Base-by-base conservation (phyloP, 495 filamentous ascomycete species). In the Podospora fimiseda region DNA sequence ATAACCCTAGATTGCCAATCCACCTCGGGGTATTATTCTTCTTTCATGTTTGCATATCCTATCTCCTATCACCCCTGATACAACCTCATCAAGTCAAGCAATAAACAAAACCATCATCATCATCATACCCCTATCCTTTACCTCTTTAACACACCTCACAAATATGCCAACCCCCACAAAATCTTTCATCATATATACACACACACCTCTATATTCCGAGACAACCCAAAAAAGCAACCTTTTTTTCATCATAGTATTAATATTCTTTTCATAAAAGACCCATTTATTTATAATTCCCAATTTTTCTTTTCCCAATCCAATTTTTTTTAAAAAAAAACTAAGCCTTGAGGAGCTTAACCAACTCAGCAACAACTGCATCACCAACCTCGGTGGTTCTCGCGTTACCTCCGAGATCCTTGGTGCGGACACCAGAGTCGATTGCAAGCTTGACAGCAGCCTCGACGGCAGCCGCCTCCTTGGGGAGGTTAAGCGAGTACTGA, bases 401-500 rank as follows among this genome's bases (percentile, higher is more conserved):
- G 11, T 67, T 77, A 7, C 91, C 91, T 52, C 86, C 86, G 45
- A 96, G 80, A 70, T 97, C 92, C 53, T 77, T 75, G 4, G 91
- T 96, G 22, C 80, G 74, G 23, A 89, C 64, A 7, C 86, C 87
- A 23, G 74, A 74, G 57, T 95, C 90, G 48, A 96, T 79, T 15
- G 87, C 86, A 15, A 69, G 77, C 55, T 82, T 80, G 16, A 95
- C 89, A 0, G 91, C 92, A 50, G 83, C 77, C 71, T 96, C 92
- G 48, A 96, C 75, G 33, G 78, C 79, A 48, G 72, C 70, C 3
- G 90, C 87, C 61, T 93, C 81, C 16, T 76, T 71, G 40, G 87
- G 85, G 61, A 88, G 81, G 57, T 81, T 81, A 40, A 96, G 75
- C 3, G 88, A 94, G 72, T 96, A 96, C 53, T 84, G 83, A 58